Conservation (phyloP, 306 rosid species). For the Rosa lucieae region DNA sequence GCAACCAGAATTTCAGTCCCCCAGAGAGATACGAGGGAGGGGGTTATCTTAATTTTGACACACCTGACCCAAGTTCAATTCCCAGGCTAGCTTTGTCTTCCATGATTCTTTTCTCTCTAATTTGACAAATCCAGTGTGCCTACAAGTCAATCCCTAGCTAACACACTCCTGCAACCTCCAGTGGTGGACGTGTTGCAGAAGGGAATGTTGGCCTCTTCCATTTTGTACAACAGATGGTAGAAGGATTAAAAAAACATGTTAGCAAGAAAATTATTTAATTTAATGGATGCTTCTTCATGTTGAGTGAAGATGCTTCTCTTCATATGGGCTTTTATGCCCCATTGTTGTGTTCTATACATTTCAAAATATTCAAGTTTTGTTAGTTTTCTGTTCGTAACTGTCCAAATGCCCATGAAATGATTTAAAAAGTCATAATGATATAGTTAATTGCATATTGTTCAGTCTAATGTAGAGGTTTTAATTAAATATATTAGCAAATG, state of each 20-base stretch:
- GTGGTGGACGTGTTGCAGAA: background rate
- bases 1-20: background rate
- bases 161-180: background rate
- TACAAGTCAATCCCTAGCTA: background rate
- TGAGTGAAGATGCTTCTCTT: background rate
- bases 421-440: background rate
- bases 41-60: background rate
- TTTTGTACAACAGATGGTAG: background rate
- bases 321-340: background rate
- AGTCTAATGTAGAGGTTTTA: background rate
- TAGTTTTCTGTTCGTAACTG: background rate
- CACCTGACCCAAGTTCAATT: background rate
- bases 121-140: background rate
- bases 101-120: background rate
- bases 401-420: background rate
- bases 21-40: background rate
- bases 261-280: background rate
- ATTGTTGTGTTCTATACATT: background rate
- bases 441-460: background rate
- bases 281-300: constrained; percentile 4
- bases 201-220: background rate
- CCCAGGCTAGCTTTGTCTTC: background rate
- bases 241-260: background rate
- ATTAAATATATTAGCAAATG: background rate
- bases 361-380: background rate